These are phyloP conservation scores for Boechera stricta DNA, from an alignment of 345 rosid species.

Conservation along the genomic window DNA sequence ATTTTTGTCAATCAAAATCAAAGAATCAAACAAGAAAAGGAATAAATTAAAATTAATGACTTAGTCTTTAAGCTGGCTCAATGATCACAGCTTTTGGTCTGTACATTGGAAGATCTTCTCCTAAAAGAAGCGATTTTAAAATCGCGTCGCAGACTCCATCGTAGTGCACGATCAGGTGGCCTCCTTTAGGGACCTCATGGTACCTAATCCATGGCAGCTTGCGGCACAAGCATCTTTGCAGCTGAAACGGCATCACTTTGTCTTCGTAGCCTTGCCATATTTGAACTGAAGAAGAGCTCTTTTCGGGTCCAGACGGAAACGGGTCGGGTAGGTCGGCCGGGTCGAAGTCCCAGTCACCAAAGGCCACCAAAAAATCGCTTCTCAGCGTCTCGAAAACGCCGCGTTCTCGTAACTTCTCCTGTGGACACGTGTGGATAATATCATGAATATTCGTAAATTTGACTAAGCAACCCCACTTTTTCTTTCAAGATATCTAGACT, in stretches of 20 bases:
- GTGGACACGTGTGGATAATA: conserved; percentile 18
- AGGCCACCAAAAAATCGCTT: conserved; percentile 60
- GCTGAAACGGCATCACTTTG: conserved; percentile 80
- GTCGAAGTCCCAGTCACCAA: conserved; percentile 88
- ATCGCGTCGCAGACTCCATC: conserved; percentile 72
- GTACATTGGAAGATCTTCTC: conserved; percentile 61
- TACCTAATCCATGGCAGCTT: conserved; percentile 82
- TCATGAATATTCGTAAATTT: neutral
- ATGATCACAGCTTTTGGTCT: conserved; percentile 46
- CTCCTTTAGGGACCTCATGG: conserved; percentile 88
- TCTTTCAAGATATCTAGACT: neutral
- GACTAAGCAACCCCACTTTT: neutral
- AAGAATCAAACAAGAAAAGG: conserved; percentile 18
- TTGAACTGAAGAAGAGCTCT: conserved; percentile 57
- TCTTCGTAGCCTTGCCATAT: conserved; percentile 93
- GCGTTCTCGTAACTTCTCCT: conserved; percentile 61
- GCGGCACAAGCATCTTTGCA: conserved; percentile 63
- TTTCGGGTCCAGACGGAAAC: conserved; percentile 36
- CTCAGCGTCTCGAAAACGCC: conserved; percentile 66
- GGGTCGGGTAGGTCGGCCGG: conserved; percentile 66
- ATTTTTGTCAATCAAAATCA: neutral
- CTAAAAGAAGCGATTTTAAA: conserved; percentile 65
- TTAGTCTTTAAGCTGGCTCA: conserved; percentile 25
- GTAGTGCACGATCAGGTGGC: conserved; percentile 85
- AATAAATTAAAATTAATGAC: conserved; percentile 4